Evolutionary conservation across 2,329 filamentous ascomycete genomes (phyloP), one percentile per base, ranked within the genome.

Genomic region (Coleophoma crateriformis): DNA sequence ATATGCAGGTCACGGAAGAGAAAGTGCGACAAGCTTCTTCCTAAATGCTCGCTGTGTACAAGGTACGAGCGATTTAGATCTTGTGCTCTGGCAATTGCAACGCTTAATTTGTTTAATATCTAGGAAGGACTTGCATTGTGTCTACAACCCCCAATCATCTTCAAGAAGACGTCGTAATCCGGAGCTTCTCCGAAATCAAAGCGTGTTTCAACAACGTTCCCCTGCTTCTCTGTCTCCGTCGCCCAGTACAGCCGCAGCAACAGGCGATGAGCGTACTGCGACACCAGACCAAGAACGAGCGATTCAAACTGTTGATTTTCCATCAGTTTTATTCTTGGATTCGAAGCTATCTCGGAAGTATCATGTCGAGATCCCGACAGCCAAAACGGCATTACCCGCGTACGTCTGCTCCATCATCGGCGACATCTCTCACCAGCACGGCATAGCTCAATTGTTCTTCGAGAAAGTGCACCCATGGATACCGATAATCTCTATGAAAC

Each of bases 401-500:
- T 42, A 45, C 11, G 44, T 54, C 33, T 15, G 15, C 19, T 35
- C 22, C 11, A 7, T 49, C 11, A 50, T 56, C 10, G 54, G 48
- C n/a, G 27, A 47, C 22, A 19, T 22, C 20, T 3, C 4, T 8
- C 34, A 17, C 3, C 7, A 8, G 15, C 45, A 27, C 13, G 33
- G 5, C 33, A 40, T 33, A 8, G 17, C 20, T 5, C 58, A 61
- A 15, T 48, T 61, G 17, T 75, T 69, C 56, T 73, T 74, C 50
- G 47, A 44, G 33, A 67, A 65, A 6, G 57, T 70, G 7, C 70
- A 74, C 50, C 56, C 58, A 12, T 73, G 71, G 67, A 66, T 73
- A 47, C 70, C 71, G 10, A 68, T 74, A 47, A 57, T 73, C 33
- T 70, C 68, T 15, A 67, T 65, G 52, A 73, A 70, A 50, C 60